Conservation (phyloP, 108 stramenopile species). For the Conticribra weissflogii region DNA sequence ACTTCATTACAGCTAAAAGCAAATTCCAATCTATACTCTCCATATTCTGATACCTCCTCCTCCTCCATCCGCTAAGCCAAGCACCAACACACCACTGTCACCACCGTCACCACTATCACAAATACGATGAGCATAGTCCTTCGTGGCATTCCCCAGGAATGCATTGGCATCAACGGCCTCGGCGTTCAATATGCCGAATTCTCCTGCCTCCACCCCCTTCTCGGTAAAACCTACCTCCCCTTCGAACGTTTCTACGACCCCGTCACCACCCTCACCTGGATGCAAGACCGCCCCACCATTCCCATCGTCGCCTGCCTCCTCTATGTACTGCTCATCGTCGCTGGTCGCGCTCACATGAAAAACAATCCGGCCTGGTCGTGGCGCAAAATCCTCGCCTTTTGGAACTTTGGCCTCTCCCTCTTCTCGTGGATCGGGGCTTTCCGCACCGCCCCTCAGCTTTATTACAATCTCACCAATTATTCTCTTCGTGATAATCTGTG, state of each 20-base stretch:
- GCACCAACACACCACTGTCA: no score
- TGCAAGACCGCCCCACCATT: slow-evolving; percentile 51
- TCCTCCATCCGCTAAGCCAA: no score
- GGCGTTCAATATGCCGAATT: slow-evolving; percentile 58
- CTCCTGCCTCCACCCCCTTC: slow-evolving; percentile 52
- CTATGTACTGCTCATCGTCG: slow-evolving; percentile 51
- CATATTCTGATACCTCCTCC: no score
- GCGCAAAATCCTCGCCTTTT: slow-evolving; percentile 67
- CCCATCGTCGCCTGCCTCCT: slow-evolving; percentile 47
- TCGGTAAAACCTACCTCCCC: slow-evolving; percentile 43
- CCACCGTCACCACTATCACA: no score
- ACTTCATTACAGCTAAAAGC: no score
- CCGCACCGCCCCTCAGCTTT: slow-evolving; percentile 87
- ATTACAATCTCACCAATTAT: slow-evolving; percentile 73
- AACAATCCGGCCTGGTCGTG: slow-evolving; percentile 68
- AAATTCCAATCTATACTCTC: no score
- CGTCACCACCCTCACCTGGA: slow-evolving; percentile 32
- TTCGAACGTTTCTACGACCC: slow-evolving; percentile 57
- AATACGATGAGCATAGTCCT: slow-evolving; percentile 11
- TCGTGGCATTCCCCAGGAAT: slow-evolving; percentile 38
- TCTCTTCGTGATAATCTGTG: slow-evolving; percentile 77
- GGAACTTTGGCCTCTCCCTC: slow-evolving; percentile 88
- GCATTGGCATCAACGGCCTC: slow-evolving; percentile 52
- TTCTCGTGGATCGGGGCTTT: slow-evolving; percentile 90
- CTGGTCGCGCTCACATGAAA: slow-evolving; percentile 41